phyloP scores from a whole-genome alignment of 2,329 filamentous ascomycete genomes.

The Cordyceps cicadae region DNA sequence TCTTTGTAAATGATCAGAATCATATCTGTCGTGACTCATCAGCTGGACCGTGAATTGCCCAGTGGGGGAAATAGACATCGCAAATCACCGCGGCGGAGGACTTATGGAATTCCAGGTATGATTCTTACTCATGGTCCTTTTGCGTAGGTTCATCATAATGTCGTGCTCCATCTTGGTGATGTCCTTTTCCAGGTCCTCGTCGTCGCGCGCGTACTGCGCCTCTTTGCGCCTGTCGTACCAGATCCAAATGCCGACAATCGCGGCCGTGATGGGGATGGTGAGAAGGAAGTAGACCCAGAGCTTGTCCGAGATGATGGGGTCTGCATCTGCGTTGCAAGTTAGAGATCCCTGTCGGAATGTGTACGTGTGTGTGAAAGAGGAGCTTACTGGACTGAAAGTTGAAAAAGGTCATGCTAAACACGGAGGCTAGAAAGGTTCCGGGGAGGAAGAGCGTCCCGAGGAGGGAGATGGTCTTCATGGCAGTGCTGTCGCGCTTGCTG shows the following conservation, averaged over 20 bases:
- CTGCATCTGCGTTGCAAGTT: conserved; percentile 17
- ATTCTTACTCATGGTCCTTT: conserved; percentile 48
- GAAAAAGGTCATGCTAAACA: conserved; percentile 62
- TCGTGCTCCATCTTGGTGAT: conserved; percentile 50
- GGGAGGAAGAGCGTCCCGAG: conserved; percentile 56
- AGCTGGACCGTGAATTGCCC: background rate
- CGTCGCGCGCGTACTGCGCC: conserved; percentile 38
- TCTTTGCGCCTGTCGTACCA: conserved; percentile 44
- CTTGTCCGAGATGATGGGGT: conserved; percentile 38
- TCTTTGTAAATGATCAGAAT: background rate
- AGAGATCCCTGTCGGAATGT: background rate
- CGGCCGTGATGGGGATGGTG: conserved; percentile 47
- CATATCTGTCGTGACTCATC: background rate
- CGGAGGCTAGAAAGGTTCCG: conserved; percentile 52
- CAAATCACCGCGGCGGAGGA: conserved; percentile 18
- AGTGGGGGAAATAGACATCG: background rate
- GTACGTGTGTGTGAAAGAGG: background rate
- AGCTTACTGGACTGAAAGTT: conserved; percentile 44
- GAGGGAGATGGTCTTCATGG: conserved; percentile 27
- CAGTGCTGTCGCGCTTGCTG: background rate
- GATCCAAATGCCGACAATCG: conserved; percentile 49
- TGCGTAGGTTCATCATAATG: conserved; percentile 47
- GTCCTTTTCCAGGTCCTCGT: conserved; percentile 43
- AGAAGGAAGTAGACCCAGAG: conserved; percentile 59
- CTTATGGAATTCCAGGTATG: conserved; percentile 43